These are phyloP conservation scores for Fusarium virguliforme DNA, from an alignment of 2,329 filamentous ascomycete species.

Conservation along the genomic window DNA sequence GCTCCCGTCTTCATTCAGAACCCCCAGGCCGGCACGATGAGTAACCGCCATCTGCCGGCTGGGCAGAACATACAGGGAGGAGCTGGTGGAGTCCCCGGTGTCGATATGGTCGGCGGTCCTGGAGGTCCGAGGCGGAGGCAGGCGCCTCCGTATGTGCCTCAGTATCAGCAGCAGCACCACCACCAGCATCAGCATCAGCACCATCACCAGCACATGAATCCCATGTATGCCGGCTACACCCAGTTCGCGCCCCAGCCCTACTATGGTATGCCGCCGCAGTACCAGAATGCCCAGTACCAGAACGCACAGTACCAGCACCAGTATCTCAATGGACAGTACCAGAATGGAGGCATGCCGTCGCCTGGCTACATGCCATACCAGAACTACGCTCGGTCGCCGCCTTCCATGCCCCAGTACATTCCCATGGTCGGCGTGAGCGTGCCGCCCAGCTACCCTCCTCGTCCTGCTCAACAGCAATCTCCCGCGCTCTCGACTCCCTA, in stretches of 20 bases:
- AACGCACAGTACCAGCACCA: constrained; percentile 55
- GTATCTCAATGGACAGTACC: constrained; percentile 59
- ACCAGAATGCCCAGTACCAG: constrained; percentile 57
- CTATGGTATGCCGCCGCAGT: constrained; percentile 73
- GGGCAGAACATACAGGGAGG: constrained; percentile 75
- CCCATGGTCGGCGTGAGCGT: constrained; percentile 66
- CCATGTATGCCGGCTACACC: constrained; percentile 69
- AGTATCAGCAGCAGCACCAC: constrained; percentile 60
- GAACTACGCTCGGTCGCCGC: constrained; percentile 66
- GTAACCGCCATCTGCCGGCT: constrained; percentile 82
- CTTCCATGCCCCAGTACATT: constrained; percentile 69
- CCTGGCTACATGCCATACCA: constrained; percentile 62
- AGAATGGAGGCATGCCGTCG: constrained; percentile 58
- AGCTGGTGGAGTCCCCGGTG: constrained; percentile 54
- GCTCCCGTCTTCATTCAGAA: constrained; percentile 53
- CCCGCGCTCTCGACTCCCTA: constrained; percentile 72
- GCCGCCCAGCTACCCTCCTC: constrained; percentile 65
- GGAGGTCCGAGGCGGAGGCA: constrained; percentile 59
- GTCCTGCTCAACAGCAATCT: constrained; percentile 63
- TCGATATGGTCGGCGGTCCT: constrained; percentile 56
- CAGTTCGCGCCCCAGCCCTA: constrained; percentile 64
- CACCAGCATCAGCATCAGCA: constrained; percentile 58
- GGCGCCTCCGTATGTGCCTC: constrained; percentile 58
- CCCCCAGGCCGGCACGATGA: constrained; percentile 82
- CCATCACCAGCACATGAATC: constrained; percentile 61